Evolutionary conservation across 2,329 filamentous ascomycete species (phyloP).

Genomic region (Fusarium neocosmosporiellum): DNA sequence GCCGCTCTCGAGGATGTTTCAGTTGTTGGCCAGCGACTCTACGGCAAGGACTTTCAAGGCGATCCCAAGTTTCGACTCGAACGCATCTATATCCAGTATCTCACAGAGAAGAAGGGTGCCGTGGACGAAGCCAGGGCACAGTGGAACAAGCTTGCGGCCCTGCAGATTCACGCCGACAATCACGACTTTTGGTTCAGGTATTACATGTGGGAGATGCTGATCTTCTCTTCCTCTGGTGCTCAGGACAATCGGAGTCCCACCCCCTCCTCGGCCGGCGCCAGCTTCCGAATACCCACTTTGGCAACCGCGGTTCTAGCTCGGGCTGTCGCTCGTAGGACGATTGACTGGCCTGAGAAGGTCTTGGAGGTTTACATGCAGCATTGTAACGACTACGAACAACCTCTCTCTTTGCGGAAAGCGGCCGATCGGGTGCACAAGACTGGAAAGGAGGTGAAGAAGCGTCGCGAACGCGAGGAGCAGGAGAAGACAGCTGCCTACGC

Average conservation of each 20-base stretch:
- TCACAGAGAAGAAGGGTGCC: constrained; percentile 85
- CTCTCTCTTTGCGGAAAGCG: constrained; percentile 78
- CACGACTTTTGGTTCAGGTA: constrained; percentile 96
- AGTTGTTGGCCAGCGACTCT: constrained; percentile 79
- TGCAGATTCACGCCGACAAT: constrained; percentile 76
- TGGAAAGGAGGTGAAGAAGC: constrained; percentile 70
- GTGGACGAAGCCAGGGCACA: constrained; percentile 80
- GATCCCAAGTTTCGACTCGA: constrained; percentile 91
- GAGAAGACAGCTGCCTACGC: constrained; percentile 67
- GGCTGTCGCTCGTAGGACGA: constrained; percentile 69
- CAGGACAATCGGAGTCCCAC: constrained; percentile 64
- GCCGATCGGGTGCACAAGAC: constrained; percentile 79
- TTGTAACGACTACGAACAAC: constrained; percentile 90
- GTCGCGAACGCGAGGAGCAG: constrained; percentile 73
- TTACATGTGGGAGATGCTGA: constrained; percentile 90
- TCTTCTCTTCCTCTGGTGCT: constrained; percentile 58
- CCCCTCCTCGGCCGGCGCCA: constrained; percentile 57
- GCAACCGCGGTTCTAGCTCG: constrained; percentile 83
- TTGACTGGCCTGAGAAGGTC: constrained; percentile 83
- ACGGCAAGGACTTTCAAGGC: constrained; percentile 81
- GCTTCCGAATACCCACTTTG: constrained; percentile 72
- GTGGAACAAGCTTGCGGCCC: constrained; percentile 76
- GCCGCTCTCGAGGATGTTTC: constrained; percentile 88
- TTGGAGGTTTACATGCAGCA: constrained; percentile 80
- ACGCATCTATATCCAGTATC: constrained; percentile 90